phyloP scores from a whole-genome alignment of 2,329 filamentous ascomycete species.

The Monosporascus sp. region DNA sequence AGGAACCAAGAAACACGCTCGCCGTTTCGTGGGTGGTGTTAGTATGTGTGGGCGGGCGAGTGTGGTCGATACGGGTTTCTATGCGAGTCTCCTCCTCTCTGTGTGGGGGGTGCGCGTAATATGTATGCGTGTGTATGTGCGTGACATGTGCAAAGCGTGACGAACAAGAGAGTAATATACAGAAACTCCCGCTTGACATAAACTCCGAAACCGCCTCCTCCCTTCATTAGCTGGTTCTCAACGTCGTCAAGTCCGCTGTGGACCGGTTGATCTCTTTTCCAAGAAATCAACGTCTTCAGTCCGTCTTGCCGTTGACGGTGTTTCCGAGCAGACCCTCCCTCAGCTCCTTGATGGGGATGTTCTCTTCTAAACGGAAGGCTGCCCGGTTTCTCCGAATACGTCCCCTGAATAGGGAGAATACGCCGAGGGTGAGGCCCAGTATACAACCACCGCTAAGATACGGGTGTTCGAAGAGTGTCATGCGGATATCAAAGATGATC shows the following conservation, averaged over 20 bases:
- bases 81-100: not conserved
- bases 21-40: not conserved
- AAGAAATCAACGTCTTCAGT: constrained; percentile 27
- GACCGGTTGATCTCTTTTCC: constrained; percentile 1
- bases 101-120: not conserved
- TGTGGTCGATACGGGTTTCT: not conserved
- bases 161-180: constrained; percentile 23
- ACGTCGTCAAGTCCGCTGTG: not conserved
- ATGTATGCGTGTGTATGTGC: constrained; percentile 2
- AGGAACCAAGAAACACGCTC: not conserved
- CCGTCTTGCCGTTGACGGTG: constrained; percentile 44
- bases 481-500: constrained; percentile 61
- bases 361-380: constrained; percentile 59
- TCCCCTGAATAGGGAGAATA: constrained; percentile 48
- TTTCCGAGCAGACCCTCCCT: constrained; percentile 63
- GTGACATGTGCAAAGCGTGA: constrained; percentile 16
- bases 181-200: constrained; percentile 19
- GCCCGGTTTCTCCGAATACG: constrained; percentile 49
- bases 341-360: constrained; percentile 41
- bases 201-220: constrained; percentile 9
- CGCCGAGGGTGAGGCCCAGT: constrained; percentile 48
- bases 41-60: not conserved
- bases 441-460: constrained; percentile 53
- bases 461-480: constrained; percentile 53
- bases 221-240: not conserved